phyloP scores from a whole-genome alignment of 495 filamentous ascomycete species.

The Penicillium daleae region DNA sequence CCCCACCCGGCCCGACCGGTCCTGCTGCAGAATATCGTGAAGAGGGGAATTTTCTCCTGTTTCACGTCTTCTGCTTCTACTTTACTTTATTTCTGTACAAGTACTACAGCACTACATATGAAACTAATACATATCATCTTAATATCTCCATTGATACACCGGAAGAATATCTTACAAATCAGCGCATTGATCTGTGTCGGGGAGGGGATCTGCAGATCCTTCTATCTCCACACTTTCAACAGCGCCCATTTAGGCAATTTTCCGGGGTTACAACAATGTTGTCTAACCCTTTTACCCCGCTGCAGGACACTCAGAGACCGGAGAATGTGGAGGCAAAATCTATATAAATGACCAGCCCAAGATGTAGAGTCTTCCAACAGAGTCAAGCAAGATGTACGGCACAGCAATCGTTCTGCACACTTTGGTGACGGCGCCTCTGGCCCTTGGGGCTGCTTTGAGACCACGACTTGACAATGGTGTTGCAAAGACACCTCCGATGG shows the following conservation, averaged over 20 bases:
- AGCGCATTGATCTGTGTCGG: background rate
- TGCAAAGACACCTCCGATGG: conserved; percentile 40
- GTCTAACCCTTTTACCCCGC: background rate
- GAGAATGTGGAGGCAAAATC: background rate
- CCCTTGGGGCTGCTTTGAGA: conserved; percentile 6
- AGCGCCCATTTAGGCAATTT: conserved; percentile 7
- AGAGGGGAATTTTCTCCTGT: background rate
- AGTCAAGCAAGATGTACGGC: background rate
- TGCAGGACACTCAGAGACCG: background rate
- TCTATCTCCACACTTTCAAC: background rate
- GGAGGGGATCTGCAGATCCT: background rate
- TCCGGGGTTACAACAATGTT: background rate
- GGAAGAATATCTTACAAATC: background rate
- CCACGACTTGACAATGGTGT: conserved; percentile 33
- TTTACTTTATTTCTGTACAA: conserved; percentile 1
- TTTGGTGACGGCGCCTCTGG: background rate
- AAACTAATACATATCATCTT: background rate
- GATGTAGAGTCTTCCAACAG: background rate
- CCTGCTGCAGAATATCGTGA: background rate
- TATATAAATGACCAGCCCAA: background rate
- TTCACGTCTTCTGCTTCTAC: no score
- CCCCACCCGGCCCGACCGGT: background rate
- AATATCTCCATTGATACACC: background rate
- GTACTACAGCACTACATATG: background rate
- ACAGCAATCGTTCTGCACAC: background rate